These are phyloP conservation scores for Polyporus tsugae DNA, from an alignment of 1,284 basidiomycete species.

Conservation along the genomic window DNA sequence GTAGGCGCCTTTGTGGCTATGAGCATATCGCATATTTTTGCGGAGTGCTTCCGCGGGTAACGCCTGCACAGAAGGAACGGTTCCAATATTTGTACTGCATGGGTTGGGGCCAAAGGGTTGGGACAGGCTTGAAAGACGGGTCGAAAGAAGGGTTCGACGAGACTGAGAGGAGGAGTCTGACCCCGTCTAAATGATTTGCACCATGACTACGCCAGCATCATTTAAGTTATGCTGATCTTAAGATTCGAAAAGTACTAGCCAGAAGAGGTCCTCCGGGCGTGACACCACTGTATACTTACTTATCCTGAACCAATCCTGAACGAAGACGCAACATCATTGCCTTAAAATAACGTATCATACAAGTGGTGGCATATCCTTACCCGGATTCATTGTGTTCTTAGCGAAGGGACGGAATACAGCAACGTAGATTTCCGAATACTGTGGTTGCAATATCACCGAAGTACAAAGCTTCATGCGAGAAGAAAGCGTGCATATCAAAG, in stretches of 20 bases:
- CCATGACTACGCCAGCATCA: too few relatives aligned
- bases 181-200: too few relatives aligned
- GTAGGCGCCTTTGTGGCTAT: neutral
- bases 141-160: neutral
- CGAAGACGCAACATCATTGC: too few relatives aligned
- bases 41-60: neutral
- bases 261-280: too few relatives aligned
- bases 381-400: too few relatives aligned
- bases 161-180: neutral
- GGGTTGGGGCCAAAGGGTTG: neutral
- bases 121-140: too few relatives aligned
- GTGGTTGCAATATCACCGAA: neutral
- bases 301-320: too few relatives aligned
- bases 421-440: neutral
- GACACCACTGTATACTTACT: too few relatives aligned
- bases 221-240: too few relatives aligned
- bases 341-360: too few relatives aligned
- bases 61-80: neutral
- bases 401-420: neutral
- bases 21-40: neutral
- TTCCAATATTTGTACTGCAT: neutral
- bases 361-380: too few relatives aligned
- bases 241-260: too few relatives aligned
- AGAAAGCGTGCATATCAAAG: neutral
- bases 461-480: neutral